These are phyloP conservation scores for Oryza longistaminata DNA, from an alignment of 176 grass and related monocot genomes.

Conservation along the genomic window DNA sequence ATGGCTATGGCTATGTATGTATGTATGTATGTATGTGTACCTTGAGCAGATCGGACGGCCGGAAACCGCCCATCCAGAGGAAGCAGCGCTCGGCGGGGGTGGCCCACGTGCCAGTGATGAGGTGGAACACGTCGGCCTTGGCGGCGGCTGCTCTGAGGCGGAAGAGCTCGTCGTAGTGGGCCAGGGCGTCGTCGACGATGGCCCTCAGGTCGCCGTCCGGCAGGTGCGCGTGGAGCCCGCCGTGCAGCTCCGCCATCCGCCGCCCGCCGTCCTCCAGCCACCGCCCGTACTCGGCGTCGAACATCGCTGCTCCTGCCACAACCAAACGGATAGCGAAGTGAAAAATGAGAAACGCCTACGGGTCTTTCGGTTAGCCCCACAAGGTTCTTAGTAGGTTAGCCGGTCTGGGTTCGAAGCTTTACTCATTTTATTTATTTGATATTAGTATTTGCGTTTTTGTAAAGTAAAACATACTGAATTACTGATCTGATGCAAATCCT, in stretches of 20 bases:
- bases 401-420: no score
- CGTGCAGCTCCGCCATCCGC: constrained; percentile 57
- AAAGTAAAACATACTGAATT: no score
- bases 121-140: constrained; percentile 76
- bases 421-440: no score
- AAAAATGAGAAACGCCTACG: no score
- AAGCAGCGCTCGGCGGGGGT: constrained; percentile 73
- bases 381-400: no score
- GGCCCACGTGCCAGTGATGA: constrained; percentile 77
- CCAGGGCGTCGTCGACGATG: constrained; percentile 58
- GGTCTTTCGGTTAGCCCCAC: no score
- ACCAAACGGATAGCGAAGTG: no score
- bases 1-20: no score
- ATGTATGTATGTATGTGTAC: neutral
- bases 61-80: constrained; percentile 88
- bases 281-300: constrained; percentile 64
- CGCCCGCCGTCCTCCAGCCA: constrained; percentile 67
- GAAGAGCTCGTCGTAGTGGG: constrained; percentile 75
- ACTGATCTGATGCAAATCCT: no score
- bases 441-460: no score
- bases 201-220: constrained; percentile 65
- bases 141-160: constrained; percentile 47
- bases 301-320: constrained; percentile 44
- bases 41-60: constrained; percentile 85
- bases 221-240: constrained; percentile 52